Evolutionary conservation across 2,329 filamentous ascomycete genomes (phyloP).

Genomic region (Aspergillus spinulosporus): DNA sequence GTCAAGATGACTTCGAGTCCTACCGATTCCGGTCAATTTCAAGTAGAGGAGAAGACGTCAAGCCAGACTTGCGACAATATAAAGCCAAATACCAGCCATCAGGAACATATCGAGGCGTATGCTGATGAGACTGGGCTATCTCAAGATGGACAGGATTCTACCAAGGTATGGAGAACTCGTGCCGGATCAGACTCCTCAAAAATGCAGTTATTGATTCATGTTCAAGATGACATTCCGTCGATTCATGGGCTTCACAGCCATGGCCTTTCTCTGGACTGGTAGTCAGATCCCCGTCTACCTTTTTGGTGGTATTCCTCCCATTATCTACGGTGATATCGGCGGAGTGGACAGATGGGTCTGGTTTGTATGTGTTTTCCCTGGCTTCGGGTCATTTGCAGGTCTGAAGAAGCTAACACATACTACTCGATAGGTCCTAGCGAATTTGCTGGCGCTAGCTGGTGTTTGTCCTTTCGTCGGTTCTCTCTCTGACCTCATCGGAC

Average conservation of each 20-base stretch:
- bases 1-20: constrained; percentile 5
- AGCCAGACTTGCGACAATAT: constrained; percentile 31
- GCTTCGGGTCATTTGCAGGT: background rate
- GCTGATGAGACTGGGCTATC: constrained; percentile 42
- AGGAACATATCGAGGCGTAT: constrained; percentile 50
- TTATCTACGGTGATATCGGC: constrained; percentile 62
- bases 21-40: constrained; percentile 21
- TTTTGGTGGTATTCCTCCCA: constrained; percentile 53
- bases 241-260: constrained; percentile 57
- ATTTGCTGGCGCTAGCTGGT: constrained; percentile 57
- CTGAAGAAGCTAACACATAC: background rate
- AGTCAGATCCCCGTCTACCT: constrained; percentile 61
- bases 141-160: constrained; percentile 28
- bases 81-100: constrained; percentile 41
- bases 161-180: constrained; percentile 37
- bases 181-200: background rate
- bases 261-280: constrained; percentile 63
- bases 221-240: constrained; percentile 52
- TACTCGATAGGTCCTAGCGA: constrained; percentile 44
- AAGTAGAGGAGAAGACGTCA: constrained; percentile 31
- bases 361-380: constrained; percentile 46
- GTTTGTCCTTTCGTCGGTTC: constrained; percentile 66
- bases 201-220: background rate
- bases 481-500: constrained; percentile 63
- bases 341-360: constrained; percentile 63